phyloP scores from a whole-genome alignment of 208 protist species.

The Tritrichomonas foetus region DNA sequence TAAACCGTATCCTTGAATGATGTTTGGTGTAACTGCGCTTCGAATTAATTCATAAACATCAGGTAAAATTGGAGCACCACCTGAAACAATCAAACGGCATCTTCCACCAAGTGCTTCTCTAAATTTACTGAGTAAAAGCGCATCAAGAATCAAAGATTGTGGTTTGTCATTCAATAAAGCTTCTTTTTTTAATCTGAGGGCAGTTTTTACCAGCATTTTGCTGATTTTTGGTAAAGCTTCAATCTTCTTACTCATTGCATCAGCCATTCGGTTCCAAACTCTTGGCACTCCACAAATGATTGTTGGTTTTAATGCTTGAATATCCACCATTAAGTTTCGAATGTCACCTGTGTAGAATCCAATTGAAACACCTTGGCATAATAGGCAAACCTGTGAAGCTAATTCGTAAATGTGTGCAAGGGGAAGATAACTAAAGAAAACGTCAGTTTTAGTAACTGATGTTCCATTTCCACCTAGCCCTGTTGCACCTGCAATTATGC shows the following conservation, averaged over 20 bases:
- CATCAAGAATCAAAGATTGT: neutral
- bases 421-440: constrained; percentile 41
- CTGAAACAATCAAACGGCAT: neutral
- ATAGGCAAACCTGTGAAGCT: neutral
- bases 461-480: neutral
- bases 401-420: constrained; percentile 47
- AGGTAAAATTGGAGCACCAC: neutral
- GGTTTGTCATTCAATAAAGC: neutral
- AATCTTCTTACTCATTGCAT: neutral
- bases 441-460: neutral
- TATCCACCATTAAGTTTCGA: neutral
- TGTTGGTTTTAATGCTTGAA: neutral
- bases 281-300: neutral
- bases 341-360: neutral
- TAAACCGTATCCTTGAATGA: neutral
- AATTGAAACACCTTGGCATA: neutral
- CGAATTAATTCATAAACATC: neutral
- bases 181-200: neutral
- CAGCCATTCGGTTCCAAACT: neutral
- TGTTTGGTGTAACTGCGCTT: neutral
- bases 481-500: neutral
- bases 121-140: neutral
- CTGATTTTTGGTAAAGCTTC: neutral
- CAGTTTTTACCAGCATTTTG: neutral
- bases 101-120: constrained; percentile 1